Evolutionary conservation across 768 basidiomycete genomes (phyloP).

Genomic region (Cystoderma amianthinum): DNA sequence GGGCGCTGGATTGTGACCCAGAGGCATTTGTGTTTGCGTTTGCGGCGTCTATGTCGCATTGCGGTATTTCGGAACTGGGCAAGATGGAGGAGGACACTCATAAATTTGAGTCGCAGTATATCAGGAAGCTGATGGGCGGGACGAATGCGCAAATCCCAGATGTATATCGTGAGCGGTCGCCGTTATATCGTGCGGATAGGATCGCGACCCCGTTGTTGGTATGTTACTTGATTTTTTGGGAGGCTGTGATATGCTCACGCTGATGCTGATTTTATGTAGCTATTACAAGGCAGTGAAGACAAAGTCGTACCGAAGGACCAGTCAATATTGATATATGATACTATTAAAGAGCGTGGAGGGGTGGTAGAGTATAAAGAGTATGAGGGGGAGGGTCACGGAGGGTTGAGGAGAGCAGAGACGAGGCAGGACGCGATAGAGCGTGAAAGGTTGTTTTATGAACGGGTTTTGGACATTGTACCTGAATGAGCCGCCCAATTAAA

Average conservation of each 20-base stretch:
- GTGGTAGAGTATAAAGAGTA: slow-evolving; percentile 37
- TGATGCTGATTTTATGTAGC: slow-evolving; percentile 21
- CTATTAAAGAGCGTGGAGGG: slow-evolving; percentile 30
- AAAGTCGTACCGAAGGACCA: slow-evolving; percentile 14
- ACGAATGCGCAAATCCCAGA: slow-evolving; percentile 36
- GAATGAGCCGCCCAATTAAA: too few relatives aligned
- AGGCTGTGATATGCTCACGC: background rate
- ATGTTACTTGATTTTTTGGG: background rate
- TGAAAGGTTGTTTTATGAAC: slow-evolving; percentile 35
- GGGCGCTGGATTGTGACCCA: background rate
- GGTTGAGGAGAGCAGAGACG: slow-evolving; percentile 36
- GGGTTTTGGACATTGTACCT: slow-evolving; percentile 13
- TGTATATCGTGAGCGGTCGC: slow-evolving; percentile 40
- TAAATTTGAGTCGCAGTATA: slow-evolving; percentile 44
- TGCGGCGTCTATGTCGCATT: background rate
- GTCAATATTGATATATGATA: slow-evolving; percentile 27
- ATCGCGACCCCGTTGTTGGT: background rate
- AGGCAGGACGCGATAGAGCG: slow-evolving; percentile 33
- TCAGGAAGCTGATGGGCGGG: slow-evolving; percentile 46
- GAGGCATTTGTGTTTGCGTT: background rate
- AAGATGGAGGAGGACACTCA: slow-evolving; percentile 46
- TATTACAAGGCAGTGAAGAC: slow-evolving; percentile 47
- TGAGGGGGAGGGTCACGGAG: slow-evolving; percentile 43
- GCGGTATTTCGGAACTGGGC: background rate
- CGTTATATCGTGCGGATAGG: slow-evolving; percentile 17